phyloP scores from a whole-genome alignment of 2,329 filamentous ascomycete species.

The Curvularia sp. region DNA sequence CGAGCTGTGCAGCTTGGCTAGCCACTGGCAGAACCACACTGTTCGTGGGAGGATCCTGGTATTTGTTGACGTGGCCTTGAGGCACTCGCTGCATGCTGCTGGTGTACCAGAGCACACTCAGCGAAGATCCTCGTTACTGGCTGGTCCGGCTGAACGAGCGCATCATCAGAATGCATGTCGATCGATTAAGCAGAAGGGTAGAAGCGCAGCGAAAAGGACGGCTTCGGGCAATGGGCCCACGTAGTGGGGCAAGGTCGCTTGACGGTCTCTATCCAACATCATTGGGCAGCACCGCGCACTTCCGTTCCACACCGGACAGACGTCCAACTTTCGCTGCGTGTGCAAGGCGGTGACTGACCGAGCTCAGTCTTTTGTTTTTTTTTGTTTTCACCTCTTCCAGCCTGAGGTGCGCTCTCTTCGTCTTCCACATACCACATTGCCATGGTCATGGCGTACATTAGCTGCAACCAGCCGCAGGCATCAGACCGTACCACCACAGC shows the following conservation, averaged over 20 bases:
- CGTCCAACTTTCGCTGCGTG: conserved; percentile 24
- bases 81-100: background rate
- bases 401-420: conserved; percentile 15
- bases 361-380: conserved; percentile 26
- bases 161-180: conserved; percentile 12
- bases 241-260: conserved; percentile 20
- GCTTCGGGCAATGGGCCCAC: conserved; percentile 15
- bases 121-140: conserved; percentile 2
- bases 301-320: conserved; percentile 27
- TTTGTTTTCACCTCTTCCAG: conserved; percentile 20
- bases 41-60: conserved; percentile 15
- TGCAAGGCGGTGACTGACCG: conserved; percentile 42
- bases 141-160: background rate
- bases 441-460: conserved; percentile 30
- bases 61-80: conserved; percentile 23
- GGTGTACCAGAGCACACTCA: background rate
- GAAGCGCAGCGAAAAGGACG: conserved; percentile 17
- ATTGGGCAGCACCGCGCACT: conserved; percentile 29
- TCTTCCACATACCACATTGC: conserved; percentile 30
- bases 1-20: background rate
- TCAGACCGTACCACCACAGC: conserved; percentile 20
- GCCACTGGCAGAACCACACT: conserved; percentile 3
- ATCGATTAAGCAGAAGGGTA: conserved; percentile 7
- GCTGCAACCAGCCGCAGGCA: conserved; percentile 6
- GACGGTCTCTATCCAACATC: conserved; percentile 14